These are phyloP conservation scores for Phalaenopsis equestris DNA, from an alignment of 106 monocot species.

Conservation along the genomic window DNA sequence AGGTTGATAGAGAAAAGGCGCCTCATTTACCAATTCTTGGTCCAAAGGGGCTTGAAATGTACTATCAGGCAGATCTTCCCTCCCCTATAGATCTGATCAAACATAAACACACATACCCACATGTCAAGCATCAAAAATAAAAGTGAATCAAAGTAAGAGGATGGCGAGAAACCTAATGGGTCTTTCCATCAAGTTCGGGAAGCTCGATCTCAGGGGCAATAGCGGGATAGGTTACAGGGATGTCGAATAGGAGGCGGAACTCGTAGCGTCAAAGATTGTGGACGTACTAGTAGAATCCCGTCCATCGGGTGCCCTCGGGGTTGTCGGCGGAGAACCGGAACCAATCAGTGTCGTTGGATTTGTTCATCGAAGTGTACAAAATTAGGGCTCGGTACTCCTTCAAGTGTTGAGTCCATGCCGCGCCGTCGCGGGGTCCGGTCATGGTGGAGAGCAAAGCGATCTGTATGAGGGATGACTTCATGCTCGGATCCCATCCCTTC, in stretches of 20 bases:
- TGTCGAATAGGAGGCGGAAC: conserved; percentile 90
- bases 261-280: conserved; percentile 97
- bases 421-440: conserved; percentile 81
- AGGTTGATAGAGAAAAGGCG: background rate
- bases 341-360: conserved; percentile 96
- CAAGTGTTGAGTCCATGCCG: conserved; percentile 68
- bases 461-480: conserved; percentile 69
- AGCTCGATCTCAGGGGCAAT: conserved; percentile 98
- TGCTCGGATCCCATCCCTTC: too few relatives aligned
- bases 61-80: conserved; percentile 98
- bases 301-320: conserved; percentile 89
- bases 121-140: background rate
- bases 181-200: conserved; percentile 95
- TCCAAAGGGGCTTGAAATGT: conserved; percentile 98
- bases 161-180: conserved; percentile 55
- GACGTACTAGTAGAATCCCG: conserved; percentile 90
- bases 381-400: conserved; percentile 43
- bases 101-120: background rate
- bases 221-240: conserved; percentile 92
- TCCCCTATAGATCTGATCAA: conserved; percentile 80
- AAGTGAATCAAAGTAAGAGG: background rate
- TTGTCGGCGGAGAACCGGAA: conserved; percentile 91
- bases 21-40: conserved; percentile 72
- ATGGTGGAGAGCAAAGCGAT: conserved; percentile 80
- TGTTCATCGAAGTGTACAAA: conserved; percentile 93